Base-by-base conservation (phyloP, 2,329 filamentous ascomycete genomes). In the Coniochaeta sp. region DNA sequence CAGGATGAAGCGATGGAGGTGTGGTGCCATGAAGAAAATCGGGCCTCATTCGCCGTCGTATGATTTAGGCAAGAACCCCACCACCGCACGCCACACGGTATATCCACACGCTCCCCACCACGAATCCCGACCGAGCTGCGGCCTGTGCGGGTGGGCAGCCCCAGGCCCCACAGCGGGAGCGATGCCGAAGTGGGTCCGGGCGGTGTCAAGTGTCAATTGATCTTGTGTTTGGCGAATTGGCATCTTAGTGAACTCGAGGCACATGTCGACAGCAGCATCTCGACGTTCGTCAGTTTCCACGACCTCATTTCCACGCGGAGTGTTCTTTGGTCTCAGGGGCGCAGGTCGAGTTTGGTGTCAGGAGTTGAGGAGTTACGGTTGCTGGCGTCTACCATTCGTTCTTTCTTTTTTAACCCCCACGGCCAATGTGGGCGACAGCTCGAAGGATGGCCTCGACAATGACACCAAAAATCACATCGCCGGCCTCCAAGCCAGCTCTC, bases 401-500 rank as follows among this genome's bases (percentile, higher is more conserved):
- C 24, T 33, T 50, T 28, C 58, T n/a, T n/a, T n/a, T n/a, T n/a
- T n/a, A n/a, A n/a, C n/a, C n/a, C n/a, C n/a, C 52, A 56, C 64
- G 66, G 66, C 64, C 68, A 55, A 69, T 69, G 67, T 66, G 64
- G 66, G 62, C n/a, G 34, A 57, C 63, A 44, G 66, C 64, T 58
- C 73, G 69, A 67, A 81, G 69, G 64, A 83, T 83, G 80, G 76
- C 79, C 47, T 74, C 76, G 57, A 71, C 67, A 76, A 77, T 57
- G 54, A 57, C 54, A 26, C 22, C 26, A 16, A 57, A 34, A 22
- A 38, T 26, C 19, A 31, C 54, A 19, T 38, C 54, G 77, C 85
- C 70, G 78, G 79, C 66, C 36, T 82, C 77, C 26, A 82, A 81
- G 19, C 75, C 89, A 14, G 91, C 91, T 56, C 80, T 96, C 71